Evolutionary conservation across 768 basidiomycete species (phyloP).

Genomic region (Tephrocybe rancida): DNA sequence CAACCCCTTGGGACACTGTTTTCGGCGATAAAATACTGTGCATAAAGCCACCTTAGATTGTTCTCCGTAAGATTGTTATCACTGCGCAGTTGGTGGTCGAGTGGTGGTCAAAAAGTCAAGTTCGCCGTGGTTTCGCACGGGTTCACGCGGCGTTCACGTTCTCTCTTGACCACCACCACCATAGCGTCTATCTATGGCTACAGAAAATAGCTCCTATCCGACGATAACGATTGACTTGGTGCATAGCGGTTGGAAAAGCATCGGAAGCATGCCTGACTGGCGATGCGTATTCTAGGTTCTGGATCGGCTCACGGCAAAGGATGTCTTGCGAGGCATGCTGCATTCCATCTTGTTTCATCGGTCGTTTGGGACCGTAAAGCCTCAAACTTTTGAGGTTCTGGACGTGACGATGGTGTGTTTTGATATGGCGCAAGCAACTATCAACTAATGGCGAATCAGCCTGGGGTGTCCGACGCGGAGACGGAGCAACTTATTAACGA

Average conservation of each 20-base stretch:
- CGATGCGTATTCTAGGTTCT: constrained; percentile 51
- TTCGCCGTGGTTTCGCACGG: constrained; percentile 9
- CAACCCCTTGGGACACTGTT: no score
- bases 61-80: no score
- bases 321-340: constrained; percentile 75
- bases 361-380: constrained; percentile 78
- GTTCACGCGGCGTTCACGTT: not conserved
- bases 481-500: constrained; percentile 74
- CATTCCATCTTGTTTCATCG: constrained; percentile 85
- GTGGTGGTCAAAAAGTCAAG: no score
- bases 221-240: constrained; percentile 20
- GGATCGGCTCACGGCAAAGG: constrained; percentile 72
- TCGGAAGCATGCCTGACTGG: constrained; percentile 4
- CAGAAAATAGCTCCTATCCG: constrained; percentile 11
- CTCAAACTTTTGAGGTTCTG: constrained; percentile 75
- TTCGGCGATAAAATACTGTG: no score
- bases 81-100: no score
- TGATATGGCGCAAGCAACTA: not conserved
- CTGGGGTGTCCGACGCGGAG: constrained; percentile 73
- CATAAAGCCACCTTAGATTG: no score
- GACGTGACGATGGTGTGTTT: constrained; percentile 80
- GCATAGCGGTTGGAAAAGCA: constrained; percentile 6
- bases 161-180: not conserved
- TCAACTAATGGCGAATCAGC: constrained; percentile 39
- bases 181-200: constrained; percentile 11